Evolutionary conservation across 441 rosid genomes (phyloP).

Genomic region (Pelargonium australe): DNA sequence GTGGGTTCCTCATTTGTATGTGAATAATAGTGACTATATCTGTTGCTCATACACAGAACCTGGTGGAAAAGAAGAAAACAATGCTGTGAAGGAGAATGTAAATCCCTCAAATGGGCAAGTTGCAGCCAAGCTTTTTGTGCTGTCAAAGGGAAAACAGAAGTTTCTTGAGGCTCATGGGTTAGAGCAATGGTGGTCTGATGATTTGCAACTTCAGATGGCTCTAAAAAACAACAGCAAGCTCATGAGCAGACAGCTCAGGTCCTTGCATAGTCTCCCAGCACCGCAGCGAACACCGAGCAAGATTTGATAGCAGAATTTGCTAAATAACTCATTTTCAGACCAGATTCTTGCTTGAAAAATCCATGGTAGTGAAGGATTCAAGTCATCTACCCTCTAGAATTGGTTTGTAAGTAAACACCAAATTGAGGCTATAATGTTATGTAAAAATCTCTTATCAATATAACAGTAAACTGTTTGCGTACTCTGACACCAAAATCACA

Average conservation of each 20-base stretch:
- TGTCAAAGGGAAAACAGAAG: slow-evolving; percentile 82
- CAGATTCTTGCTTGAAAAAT: too few relatives aligned
- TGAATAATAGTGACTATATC: slow-evolving; percentile 83
- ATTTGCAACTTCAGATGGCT: slow-evolving; percentile 57
- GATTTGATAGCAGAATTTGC: slow-evolving; percentile 5
- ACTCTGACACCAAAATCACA: too few relatives aligned
- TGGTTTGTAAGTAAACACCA: too few relatives aligned
- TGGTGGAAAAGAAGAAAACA: slow-evolving; percentile 30
- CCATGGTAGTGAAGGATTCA: too few relatives aligned
- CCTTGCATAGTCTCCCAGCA: slow-evolving; percentile 54
- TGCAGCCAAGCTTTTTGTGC: slow-evolving; percentile 75
- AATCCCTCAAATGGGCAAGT: slow-evolving; percentile 30
- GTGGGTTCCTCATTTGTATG: slow-evolving; percentile 87
- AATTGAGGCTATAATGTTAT: too few relatives aligned
- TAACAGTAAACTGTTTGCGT: too few relatives aligned
- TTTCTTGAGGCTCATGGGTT: slow-evolving; percentile 86
- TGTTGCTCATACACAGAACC: slow-evolving; percentile 71
- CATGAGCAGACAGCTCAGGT: slow-evolving; percentile 78
- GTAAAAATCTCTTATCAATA: too few relatives aligned
- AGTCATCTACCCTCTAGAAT: too few relatives aligned
- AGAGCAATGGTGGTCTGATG: slow-evolving; percentile 97
- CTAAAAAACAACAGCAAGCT: slow-evolving; percentile 53
- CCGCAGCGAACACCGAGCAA: slow-evolving; percentile 23
- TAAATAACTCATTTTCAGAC: too few relatives aligned
- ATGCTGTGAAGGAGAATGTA: slow-evolving; percentile 46